Percentiles rank a stretch among this genome's conserved stretches.
Evolutionary conservation across 176 grass and related monocot genomes (phyloP).

Genomic region (Musa itinerans): DNA sequence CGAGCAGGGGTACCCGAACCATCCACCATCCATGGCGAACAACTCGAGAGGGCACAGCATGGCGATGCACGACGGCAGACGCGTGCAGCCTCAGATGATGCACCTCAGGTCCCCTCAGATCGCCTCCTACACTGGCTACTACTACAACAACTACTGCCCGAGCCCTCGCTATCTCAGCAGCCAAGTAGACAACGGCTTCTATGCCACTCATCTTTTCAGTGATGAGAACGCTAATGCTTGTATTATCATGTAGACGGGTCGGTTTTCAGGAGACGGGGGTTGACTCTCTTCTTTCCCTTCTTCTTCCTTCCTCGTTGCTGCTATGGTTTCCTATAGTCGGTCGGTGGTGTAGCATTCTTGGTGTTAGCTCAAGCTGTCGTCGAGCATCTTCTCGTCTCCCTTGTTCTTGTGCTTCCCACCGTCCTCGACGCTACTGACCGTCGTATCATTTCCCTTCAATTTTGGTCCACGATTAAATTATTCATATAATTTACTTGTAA

Average conservation of each 20-base stretch:
- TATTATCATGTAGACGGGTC: conserved; percentile 54
- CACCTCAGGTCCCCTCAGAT: conserved; percentile 81
- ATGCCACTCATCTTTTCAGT: conserved; percentile 76
- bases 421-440: too few relatives aligned
- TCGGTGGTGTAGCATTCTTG: not conserved
- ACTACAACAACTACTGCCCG: conserved; percentile 50
- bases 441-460: too few relatives aligned
- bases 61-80: conserved; percentile 54
- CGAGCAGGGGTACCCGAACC: conserved; percentile 51
- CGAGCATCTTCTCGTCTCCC: not conserved
- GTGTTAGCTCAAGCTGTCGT: not conserved
- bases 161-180: conserved; percentile 48
- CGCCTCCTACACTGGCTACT: conserved; percentile 83
- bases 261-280: too few relatives aligned
- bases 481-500: too few relatives aligned
- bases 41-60: conserved; percentile 50
- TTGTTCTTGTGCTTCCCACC: not conserved
- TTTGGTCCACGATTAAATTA: too few relatives aligned
- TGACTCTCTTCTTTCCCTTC: not conserved
- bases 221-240: conserved; percentile 88
- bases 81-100: conserved; percentile 76
- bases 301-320: not conserved
- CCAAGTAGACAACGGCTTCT: conserved; percentile 39
- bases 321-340: not conserved
- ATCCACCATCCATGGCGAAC: conserved; percentile 34